Evolutionary conservation across 768 basidiomycete genomes (phyloP).

Genomic region (Lactarius pseudohatsudake): DNA sequence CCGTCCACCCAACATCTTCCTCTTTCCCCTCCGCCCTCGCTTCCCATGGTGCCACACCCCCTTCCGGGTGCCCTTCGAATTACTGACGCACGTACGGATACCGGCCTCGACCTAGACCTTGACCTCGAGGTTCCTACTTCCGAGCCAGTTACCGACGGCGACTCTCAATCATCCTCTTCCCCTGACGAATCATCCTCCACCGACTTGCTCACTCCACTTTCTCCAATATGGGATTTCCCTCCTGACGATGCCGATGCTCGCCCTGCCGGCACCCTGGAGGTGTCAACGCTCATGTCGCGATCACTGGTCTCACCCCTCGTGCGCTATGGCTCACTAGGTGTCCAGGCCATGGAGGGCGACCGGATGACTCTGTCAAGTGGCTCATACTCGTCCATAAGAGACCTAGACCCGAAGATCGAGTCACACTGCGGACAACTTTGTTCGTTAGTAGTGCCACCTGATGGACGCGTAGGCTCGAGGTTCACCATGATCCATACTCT

Average conservation of each 20-base stretch:
- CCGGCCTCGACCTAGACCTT: slow-evolving; percentile 4
- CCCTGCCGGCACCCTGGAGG: slow-evolving; percentile 18
- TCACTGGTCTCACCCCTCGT: slow-evolving; percentile 16
- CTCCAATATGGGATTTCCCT: slow-evolving; percentile 21
- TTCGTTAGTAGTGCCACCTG: slow-evolving; percentile 11
- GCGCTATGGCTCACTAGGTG: slow-evolving; percentile 1
- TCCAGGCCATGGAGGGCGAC: slow-evolving; percentile 21
- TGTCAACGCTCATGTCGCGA: slow-evolving; percentile 22
- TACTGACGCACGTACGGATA: slow-evolving; percentile 10
- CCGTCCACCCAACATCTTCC: slow-evolving; percentile 18
- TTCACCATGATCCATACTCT: slow-evolving; percentile 17
- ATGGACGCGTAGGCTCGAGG: slow-evolving; percentile 5
- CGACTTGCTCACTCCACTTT: slow-evolving; percentile 23
- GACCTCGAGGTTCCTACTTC: neutral
- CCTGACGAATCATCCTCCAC: slow-evolving; percentile 15
- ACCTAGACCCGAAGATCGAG: slow-evolving; percentile 13
- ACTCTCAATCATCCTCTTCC: slow-evolving; percentile 15
- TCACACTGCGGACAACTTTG: slow-evolving; percentile 12
- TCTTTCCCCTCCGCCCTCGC: slow-evolving; percentile 28
- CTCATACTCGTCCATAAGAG: slow-evolving; percentile 1
- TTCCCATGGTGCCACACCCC: slow-evolving; percentile 26
- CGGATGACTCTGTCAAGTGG: slow-evolving; percentile 8
- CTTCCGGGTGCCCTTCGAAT: slow-evolving; percentile 19
- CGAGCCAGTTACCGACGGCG: slow-evolving; percentile 1
- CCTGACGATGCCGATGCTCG: slow-evolving; percentile 16